Evolutionary conservation across 306 rosid genomes (phyloP).

Genomic region (Chamaecrista fasciculata): DNA sequence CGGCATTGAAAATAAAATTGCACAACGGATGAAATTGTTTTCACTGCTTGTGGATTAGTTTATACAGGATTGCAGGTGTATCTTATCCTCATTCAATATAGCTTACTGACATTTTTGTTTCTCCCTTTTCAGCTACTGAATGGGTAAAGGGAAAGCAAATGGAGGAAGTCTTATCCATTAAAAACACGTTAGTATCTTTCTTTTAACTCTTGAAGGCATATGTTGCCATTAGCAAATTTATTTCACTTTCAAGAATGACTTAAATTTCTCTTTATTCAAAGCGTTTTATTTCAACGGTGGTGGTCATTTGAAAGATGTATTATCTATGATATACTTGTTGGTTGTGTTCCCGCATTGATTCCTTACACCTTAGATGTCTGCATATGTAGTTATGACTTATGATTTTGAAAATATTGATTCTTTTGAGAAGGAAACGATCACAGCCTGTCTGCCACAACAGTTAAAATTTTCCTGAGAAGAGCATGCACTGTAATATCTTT

Average conservation of each 20-base stretch:
- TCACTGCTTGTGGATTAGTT: neutral
- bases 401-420: neutral
- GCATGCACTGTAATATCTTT: neutral
- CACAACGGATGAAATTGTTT: neutral
- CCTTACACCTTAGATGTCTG: neutral
- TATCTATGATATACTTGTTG: neutral
- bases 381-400: neutral
- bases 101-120: constrained; percentile 3
- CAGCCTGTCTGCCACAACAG: neutral
- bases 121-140: constrained; percentile 67
- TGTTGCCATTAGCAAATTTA: neutral
- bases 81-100: neutral
- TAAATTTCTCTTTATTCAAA: neutral
- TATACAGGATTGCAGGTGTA: neutral
- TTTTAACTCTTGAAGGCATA: neutral
- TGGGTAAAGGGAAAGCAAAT: constrained; percentile 86
- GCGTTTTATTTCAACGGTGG: neutral
- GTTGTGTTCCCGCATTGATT: neutral
- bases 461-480: neutral
- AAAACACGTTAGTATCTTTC: constrained; percentile 61
- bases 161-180: constrained; percentile 80
- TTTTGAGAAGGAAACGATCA: neutral
- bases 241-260: neutral
- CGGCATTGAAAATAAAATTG: neutral
- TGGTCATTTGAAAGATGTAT: neutral